Conservation (phyloP, 2,329 filamentous ascomycete genomes). For the Aspergillus aculeatus region DNA sequence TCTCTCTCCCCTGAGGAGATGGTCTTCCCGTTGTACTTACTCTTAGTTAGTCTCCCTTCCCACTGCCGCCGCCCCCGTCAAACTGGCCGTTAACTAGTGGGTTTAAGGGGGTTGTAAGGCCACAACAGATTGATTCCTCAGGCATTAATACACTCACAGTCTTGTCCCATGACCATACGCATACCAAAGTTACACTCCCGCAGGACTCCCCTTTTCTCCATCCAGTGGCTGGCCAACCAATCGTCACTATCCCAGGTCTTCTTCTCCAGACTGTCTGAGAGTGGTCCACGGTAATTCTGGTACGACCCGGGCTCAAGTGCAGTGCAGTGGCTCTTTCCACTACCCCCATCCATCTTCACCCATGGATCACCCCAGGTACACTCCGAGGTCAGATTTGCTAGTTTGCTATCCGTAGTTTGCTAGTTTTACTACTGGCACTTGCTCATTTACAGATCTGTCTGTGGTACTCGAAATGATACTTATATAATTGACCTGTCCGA, state of each 20-base stretch:
- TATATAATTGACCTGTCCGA: slow-evolving; percentile 11
- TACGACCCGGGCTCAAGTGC: not conserved
- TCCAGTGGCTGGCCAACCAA: slow-evolving; percentile 19
- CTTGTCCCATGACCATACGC: not conserved
- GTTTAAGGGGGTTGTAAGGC: slow-evolving; percentile 19
- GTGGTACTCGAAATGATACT: not conserved
- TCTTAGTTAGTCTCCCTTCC: not conserved
- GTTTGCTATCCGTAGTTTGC: too few relatives aligned
- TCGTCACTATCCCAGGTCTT: slow-evolving; percentile 19
- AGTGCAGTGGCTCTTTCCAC: not conserved
- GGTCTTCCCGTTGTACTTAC: too few relatives aligned
- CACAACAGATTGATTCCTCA: slow-evolving; percentile 3
- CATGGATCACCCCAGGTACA: slow-evolving; percentile 3
- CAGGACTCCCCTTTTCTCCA: slow-evolving; percentile 25
- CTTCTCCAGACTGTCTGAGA: slow-evolving; percentile 19
- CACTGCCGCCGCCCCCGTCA: not conserved
- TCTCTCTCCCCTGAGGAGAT: slow-evolving; percentile 13
- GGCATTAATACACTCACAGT: not conserved
- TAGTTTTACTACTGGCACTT: not conserved
- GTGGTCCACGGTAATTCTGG: not conserved
- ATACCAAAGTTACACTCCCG: not conserved
- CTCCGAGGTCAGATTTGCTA: not conserved
- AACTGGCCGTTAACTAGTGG: not conserved
- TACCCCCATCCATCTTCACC: not conserved
- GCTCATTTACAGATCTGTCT: too few relatives aligned